Percentiles rank a stretch among this genome's conserved stretches.
Evolutionary conservation across 1,139 yeast genomes (phyloP).

Genomic region (Scheffersomyces cryptocercus): DNA sequence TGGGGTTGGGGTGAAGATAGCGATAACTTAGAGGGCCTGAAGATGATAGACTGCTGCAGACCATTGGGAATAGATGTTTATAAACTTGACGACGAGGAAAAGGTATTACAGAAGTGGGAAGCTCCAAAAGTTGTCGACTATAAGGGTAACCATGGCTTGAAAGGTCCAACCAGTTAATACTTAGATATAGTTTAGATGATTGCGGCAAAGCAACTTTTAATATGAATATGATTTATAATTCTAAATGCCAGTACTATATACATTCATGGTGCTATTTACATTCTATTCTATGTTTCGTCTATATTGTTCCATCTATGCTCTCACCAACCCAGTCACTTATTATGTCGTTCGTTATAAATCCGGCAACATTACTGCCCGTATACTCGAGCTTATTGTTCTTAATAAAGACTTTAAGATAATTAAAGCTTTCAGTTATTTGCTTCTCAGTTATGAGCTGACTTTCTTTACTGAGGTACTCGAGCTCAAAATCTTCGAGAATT

Average conservation of each 20-base stretch:
- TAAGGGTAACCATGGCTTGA: slow-evolving; percentile 58
- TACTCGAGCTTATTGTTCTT: slow-evolving; percentile 31
- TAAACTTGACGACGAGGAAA: slow-evolving; percentile 43
- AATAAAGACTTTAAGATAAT: slow-evolving; percentile 29
- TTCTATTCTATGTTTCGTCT: slow-evolving; percentile 24
- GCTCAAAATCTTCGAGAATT: slow-evolving; percentile 21
- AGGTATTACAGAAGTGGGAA: slow-evolving; percentile 49
- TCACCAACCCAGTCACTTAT: slow-evolving; percentile 51
- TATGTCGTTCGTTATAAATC: slow-evolving; percentile 43
- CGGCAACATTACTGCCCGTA: slow-evolving; percentile 46
- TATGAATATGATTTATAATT: not conserved
- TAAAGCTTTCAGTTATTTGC: slow-evolving; percentile 26
- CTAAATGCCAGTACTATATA: not conserved
- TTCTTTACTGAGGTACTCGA: slow-evolving; percentile 12
- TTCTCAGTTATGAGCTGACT: slow-evolving; percentile 18
- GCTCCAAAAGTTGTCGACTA: slow-evolving; percentile 53
- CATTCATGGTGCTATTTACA: not conserved
- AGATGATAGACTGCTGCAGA: slow-evolving; percentile 63
- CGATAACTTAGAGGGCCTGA: slow-evolving; percentile 44
- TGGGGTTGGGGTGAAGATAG: slow-evolving; percentile 72
- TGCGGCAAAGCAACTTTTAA: no score
- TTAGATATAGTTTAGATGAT: not conserved
- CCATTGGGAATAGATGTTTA: slow-evolving; percentile 66
- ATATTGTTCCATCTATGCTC: slow-evolving; percentile 47
- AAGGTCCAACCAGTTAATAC: slow-evolving; percentile 13